These are phyloP conservation scores for Aegilops speltoides DNA, from an alignment of 176 grass and related monocot species.

Conservation along the genomic window DNA sequence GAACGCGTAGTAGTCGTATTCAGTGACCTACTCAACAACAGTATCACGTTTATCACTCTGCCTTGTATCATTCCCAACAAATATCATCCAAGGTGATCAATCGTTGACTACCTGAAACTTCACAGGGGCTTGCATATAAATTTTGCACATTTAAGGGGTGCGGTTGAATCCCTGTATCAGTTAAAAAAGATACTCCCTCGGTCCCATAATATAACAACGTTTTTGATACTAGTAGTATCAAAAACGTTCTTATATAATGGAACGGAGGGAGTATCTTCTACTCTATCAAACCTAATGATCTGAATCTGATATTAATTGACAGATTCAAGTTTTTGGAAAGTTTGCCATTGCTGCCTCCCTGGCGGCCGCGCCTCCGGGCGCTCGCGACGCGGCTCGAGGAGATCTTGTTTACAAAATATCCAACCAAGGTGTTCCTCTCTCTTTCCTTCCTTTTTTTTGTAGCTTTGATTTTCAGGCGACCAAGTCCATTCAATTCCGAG, in stretches of 20 bases:
- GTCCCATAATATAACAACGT: no score
- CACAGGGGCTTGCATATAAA: not conserved
- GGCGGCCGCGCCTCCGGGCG: constrained; percentile 32
- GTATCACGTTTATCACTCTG: not conserved
- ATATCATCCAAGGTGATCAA: not conserved
- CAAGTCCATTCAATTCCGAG: not conserved
- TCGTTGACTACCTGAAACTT: not conserved
- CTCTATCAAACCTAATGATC: not conserved
- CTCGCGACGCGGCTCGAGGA: constrained; percentile 40
- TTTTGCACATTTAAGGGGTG: not conserved
- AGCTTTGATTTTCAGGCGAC: not conserved
- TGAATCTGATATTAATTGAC: not conserved
- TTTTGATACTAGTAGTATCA: no score
- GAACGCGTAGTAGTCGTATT: no score
- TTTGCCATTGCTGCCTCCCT: not conserved
- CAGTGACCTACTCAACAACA: not conserved
- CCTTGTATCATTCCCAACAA: constrained; percentile 13
- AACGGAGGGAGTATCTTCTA: no score
- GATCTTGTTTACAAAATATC: constrained; percentile 53
- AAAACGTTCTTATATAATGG: no score
- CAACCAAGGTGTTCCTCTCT: constrained; percentile 44
- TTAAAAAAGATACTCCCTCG: not conserved
- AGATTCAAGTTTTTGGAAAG: constrained; percentile 34
- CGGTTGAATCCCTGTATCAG: not conserved
- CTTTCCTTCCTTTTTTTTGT: not conserved